Base-by-base conservation (phyloP, 805 yeast genomes). In the Wickerhamomyces mucosus region DNA sequence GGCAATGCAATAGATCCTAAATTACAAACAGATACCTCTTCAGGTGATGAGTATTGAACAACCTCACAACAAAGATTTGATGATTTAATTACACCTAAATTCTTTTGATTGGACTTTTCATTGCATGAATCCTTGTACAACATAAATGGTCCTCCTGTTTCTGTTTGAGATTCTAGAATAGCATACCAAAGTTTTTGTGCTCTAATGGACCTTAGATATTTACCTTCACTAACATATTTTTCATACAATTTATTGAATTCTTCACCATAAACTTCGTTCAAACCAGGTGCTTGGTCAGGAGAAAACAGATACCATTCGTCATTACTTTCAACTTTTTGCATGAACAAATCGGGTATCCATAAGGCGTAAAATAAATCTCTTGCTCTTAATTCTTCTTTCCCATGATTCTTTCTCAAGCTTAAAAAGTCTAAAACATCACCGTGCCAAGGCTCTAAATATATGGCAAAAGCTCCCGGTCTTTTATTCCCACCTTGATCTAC, bases 401-500 rank as follows among this genome's bases (percentile, higher is more conserved):
- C 98, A 55, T 88, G 96, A 55, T 86, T 89, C 62, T 89, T 89
- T 48, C 94, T 72, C 45, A 89, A 64, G 39, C 88, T 89, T 31
- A 92, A 58, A 51, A 89, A 80, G 36, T 83, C 95, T 56, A 85
- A 81, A 21, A 89, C 67, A 50, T 89, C 98, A 9, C 81, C 74
- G 55, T 89, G 98, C 98, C 98, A 89, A 35, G 98, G 97, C 62
- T 89, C 98, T 22, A 89, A 56, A 60, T 88, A 89, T 19, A 88
- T 59, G 21, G 96, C 96, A 57, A 92, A 82, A 2, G 98, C 98
- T 39, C 97, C 97, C 0, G 98, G 98, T 50, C 98, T 69, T 60
- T 88, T 89, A 61, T 89, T 89, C 34, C 97, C 97, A 40, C 98
- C 98, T 65, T 89, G 98, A 51, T 89, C 97, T 28, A 89, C 97